Percentiles rank a stretch among this genome's conserved stretches.
These are phyloP conservation scores for Paraurostyla sp. DNA, from an alignment of 73 alveolate genomes.

Conservation along the genomic window DNA sequence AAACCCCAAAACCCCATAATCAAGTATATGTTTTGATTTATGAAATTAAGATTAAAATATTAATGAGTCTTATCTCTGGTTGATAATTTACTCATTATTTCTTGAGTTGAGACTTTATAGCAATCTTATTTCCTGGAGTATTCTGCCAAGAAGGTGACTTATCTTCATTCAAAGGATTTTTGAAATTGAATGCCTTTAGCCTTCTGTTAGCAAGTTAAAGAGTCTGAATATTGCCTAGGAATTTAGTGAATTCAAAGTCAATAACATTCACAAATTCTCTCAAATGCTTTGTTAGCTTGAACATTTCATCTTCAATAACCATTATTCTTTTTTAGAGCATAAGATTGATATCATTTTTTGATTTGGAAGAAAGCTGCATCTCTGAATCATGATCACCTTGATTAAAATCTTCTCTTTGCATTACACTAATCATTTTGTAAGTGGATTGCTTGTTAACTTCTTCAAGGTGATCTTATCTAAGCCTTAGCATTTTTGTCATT, in stretches of 20 bases:
- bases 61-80: neutral
- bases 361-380: neutral
- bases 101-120: no score
- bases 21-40: no score
- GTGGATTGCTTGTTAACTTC: constrained; percentile 57
- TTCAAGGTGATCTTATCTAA: constrained; percentile 53
- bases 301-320: constrained; percentile 32
- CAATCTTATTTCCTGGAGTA: neutral
- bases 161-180: neutral
- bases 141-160: neutral
- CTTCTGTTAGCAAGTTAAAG: neutral
- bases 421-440: constrained; percentile 39
- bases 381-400: neutral
- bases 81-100: neutral
- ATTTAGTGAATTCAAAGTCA: neutral
- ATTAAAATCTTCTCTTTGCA: constrained; percentile 21
- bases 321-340: constrained; percentile 33
- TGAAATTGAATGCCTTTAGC: constrained; percentile 2
- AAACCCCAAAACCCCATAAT: no score
- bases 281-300: constrained; percentile 3
- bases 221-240: neutral
- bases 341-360: constrained; percentile 19
- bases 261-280: neutral
- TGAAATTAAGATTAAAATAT: neutral
- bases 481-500: constrained; percentile 36